A percentile compares a stretch with the other conserved stretches of the same genome.
These are phyloP conservation scores for Phycomyces blakesleeanus DNA, from an alignment of 192 early-diverging fungal species.

Conservation along the genomic window DNA sequence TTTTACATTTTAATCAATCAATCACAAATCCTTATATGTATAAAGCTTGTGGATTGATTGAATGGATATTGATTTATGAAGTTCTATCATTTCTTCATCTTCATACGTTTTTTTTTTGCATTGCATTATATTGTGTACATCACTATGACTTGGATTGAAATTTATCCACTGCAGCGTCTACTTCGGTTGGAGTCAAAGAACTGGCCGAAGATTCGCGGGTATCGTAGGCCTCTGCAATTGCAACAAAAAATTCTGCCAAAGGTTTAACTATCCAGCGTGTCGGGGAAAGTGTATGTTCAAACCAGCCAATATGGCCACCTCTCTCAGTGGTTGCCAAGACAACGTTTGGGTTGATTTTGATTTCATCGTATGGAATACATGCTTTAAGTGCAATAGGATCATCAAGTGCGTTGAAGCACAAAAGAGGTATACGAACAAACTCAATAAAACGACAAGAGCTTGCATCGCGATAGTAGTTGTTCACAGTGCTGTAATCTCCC, in stretches of 20 bases:
- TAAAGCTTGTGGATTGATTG: too few relatives aligned
- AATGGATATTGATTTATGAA: too few relatives aligned
- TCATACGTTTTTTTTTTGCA: too few relatives aligned
- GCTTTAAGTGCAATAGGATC: slow-evolving; percentile 80
- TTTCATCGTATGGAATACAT: slow-evolving; percentile 69
- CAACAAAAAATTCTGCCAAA: slow-evolving; percentile 63
- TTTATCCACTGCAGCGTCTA: neutral
- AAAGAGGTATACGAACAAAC: slow-evolving; percentile 68
- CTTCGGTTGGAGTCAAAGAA: neutral
- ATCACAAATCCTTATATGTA: too few relatives aligned
- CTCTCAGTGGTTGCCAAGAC: slow-evolving; percentile 72
- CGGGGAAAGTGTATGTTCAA: slow-evolving; percentile 50
- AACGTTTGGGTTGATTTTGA: slow-evolving; percentile 72
- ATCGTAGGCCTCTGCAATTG: slow-evolving; percentile 31
- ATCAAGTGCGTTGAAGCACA: slow-evolving; percentile 83
- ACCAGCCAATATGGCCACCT: slow-evolving; percentile 92
- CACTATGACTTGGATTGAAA: neutral
- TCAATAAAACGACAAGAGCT: slow-evolving; percentile 59
- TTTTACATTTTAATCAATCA: too few relatives aligned
- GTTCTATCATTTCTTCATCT: too few relatives aligned
- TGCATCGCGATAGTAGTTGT: slow-evolving; percentile 75
- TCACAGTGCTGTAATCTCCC: slow-evolving; percentile 77
- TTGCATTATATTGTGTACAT: too few relatives aligned
- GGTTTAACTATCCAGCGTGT: slow-evolving; percentile 63
- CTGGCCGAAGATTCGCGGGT: neutral